These are phyloP conservation scores for Cyclocybe aegerita DNA, from an alignment of 768 basidiomycete species.

Conservation along the genomic window DNA sequence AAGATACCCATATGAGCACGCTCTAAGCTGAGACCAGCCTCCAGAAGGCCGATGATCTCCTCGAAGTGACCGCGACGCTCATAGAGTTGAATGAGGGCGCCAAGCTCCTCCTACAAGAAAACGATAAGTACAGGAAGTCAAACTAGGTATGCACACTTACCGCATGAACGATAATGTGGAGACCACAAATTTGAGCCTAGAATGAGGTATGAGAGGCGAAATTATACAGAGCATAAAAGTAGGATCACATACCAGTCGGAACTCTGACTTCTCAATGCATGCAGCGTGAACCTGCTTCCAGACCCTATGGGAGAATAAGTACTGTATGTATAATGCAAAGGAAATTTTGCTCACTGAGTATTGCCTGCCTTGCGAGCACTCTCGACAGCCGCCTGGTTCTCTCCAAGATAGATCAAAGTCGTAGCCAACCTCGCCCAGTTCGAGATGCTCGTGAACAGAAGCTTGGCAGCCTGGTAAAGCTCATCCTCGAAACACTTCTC, in stretches of 20 bases:
- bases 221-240: neutral
- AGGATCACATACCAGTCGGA: slow-evolving; percentile 65
- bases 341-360: slow-evolving; percentile 72
- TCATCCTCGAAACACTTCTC: slow-evolving; percentile 99
- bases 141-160: slow-evolving; percentile 29
- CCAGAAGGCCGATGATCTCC: slow-evolving; percentile 87
- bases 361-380: slow-evolving; percentile 99
- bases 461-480: slow-evolving; percentile 94
- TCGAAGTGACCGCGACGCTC: slow-evolving; percentile 93
- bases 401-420: slow-evolving; percentile 96
- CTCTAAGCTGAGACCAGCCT: slow-evolving; percentile 95
- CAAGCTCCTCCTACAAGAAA: slow-evolving; percentile 66
- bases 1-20: slow-evolving; percentile 99
- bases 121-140: slow-evolving; percentile 17
- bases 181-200: slow-evolving; percentile 96
- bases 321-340: neutral
- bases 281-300: slow-evolving; percentile 99
- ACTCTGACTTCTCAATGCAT: slow-evolving; percentile 96
- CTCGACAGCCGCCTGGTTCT: slow-evolving; percentile 98
- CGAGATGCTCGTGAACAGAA: slow-evolving; percentile 94
- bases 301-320: slow-evolving; percentile 52
- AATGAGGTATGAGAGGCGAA: slow-evolving; percentile 4
- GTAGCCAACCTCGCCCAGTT: slow-evolving; percentile 99
- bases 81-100: slow-evolving; percentile 75
- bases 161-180: slow-evolving; percentile 95